Percentiles rank a stretch among this genome's conserved stretches.
Evolutionary conservation across 139 green algal species (phyloP).

Genomic region (Ettlia oleoabundans): DNA sequence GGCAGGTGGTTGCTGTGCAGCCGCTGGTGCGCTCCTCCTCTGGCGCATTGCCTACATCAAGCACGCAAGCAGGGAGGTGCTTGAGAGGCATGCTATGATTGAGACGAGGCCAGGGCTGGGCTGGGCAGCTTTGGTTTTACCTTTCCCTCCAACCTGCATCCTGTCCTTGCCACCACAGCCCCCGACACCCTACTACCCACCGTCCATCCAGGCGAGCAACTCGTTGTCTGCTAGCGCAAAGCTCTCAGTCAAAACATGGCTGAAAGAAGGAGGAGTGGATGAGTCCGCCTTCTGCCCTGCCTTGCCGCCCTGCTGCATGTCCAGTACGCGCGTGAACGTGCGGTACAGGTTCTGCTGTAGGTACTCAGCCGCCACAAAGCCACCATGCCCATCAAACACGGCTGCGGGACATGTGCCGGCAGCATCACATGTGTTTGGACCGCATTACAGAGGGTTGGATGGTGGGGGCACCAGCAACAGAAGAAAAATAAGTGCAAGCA

Average conservation of each 20-base stretch:
- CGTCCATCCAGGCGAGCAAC: conserved; percentile 54
- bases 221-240: conserved; percentile 55
- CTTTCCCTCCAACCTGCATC: too few relatives aligned
- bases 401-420: conserved; percentile 30
- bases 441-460: too few relatives aligned
- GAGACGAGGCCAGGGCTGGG: too few relatives aligned
- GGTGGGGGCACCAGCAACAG: neutral
- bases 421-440: too few relatives aligned
- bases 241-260: conserved; percentile 41
- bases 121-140: too few relatives aligned
- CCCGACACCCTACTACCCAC: too few relatives aligned
- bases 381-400: conserved; percentile 80
- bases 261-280: conserved; percentile 50
- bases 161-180: too few relatives aligned
- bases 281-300: too few relatives aligned
- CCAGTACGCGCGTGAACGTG: conserved; percentile 43
- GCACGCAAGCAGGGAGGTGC: too few relatives aligned
- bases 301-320: conserved; percentile 14
- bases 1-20: conserved; percentile 44
- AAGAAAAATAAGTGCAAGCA: neutral
- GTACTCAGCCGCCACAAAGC: conserved; percentile 63
- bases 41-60: conserved; percentile 35
- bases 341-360: conserved; percentile 67
- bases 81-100: too few relatives aligned
- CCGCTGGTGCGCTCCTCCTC: conserved; percentile 37